Conservation (phyloP, 495 filamentous ascomycete genomes). For the Mycothermus thermophilus region DNA sequence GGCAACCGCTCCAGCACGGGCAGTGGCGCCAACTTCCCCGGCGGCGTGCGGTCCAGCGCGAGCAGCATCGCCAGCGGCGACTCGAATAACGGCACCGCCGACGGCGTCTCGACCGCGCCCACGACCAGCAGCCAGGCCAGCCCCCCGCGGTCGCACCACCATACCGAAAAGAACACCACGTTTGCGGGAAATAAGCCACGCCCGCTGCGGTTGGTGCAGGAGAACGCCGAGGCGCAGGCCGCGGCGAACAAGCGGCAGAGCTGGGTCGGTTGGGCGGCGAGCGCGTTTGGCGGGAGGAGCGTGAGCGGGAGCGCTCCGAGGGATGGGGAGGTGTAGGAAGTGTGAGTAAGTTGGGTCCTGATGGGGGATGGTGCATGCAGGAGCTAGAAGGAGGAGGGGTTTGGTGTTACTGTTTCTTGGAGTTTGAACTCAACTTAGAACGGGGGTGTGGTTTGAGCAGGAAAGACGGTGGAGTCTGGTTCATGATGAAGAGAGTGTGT, state of each 20-base stretch:
- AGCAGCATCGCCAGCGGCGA: constrained; percentile 43
- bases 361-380: not conserved
- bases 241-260: constrained; percentile 36
- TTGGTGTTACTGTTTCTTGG: too few species aligned
- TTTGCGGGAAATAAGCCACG: constrained; percentile 62
- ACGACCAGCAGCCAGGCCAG: constrained; percentile 40
- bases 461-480: too few species aligned
- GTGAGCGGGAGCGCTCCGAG: constrained; percentile 7
- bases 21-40: constrained; percentile 13
- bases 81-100: constrained; percentile 32
- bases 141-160: constrained; percentile 31
- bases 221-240: constrained; percentile 24
- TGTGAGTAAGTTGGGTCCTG: not conserved
- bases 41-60: constrained; percentile 23
- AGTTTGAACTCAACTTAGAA: too few species aligned
- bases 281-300: constrained; percentile 29
- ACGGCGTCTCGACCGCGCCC: constrained; percentile 29
- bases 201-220: constrained; percentile 76
- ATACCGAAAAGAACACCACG: constrained; percentile 48
- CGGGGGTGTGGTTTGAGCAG: not conserved
- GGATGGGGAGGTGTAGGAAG: constrained; percentile 14
- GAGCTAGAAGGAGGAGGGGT: too few species aligned
- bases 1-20: constrained; percentile 27
- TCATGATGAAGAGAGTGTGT: not conserved
- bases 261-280: constrained; percentile 43